phyloP scores from a whole-genome alignment of 345 rosid genomes.

The Isatis tinctoria region DNA sequence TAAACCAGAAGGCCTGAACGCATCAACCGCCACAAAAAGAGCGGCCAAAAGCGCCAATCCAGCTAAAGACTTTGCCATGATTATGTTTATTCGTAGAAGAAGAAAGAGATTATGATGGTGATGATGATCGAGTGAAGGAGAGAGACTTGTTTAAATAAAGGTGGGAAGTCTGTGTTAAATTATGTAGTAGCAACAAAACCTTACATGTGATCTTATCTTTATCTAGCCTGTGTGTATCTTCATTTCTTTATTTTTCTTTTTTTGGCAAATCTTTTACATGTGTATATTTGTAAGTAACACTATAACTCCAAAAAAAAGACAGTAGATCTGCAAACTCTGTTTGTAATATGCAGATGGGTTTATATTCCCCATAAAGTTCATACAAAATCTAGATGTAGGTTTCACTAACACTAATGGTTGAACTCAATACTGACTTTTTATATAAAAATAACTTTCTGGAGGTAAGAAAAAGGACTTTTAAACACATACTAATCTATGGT shows the following conservation, averaged over 20 bases:
- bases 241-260: not conserved
- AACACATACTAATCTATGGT: not conserved
- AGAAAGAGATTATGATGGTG: slow-evolving; percentile 4
- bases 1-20: slow-evolving; percentile 55
- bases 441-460: too few relatives aligned
- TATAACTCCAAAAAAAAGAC: slow-evolving; percentile 14
- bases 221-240: slow-evolving; percentile 26
- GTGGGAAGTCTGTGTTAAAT: slow-evolving; percentile 22
- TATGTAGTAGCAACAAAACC: slow-evolving; percentile 29
- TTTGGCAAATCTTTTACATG: slow-evolving; percentile 11
- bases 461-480: too few relatives aligned
- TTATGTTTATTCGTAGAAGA: not conserved
- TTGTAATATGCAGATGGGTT: slow-evolving; percentile 3
- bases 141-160: slow-evolving; percentile 31
- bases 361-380: slow-evolving; percentile 11
- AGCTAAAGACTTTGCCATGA: slow-evolving; percentile 27
- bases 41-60: slow-evolving; percentile 36
- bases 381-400: not conserved
- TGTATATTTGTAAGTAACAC: slow-evolving; percentile 19
- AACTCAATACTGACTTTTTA: too few relatives aligned
- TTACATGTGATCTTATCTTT: slow-evolving; percentile 34
- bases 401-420: not conserved
- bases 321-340: slow-evolving; percentile 25
- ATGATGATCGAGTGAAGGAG: slow-evolving; percentile 19
- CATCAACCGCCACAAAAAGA: slow-evolving; percentile 31